These are phyloP conservation scores for Hymenoscyphus salicellus DNA, from an alignment of 2,329 filamentous ascomycete species.

Conservation along the genomic window DNA sequence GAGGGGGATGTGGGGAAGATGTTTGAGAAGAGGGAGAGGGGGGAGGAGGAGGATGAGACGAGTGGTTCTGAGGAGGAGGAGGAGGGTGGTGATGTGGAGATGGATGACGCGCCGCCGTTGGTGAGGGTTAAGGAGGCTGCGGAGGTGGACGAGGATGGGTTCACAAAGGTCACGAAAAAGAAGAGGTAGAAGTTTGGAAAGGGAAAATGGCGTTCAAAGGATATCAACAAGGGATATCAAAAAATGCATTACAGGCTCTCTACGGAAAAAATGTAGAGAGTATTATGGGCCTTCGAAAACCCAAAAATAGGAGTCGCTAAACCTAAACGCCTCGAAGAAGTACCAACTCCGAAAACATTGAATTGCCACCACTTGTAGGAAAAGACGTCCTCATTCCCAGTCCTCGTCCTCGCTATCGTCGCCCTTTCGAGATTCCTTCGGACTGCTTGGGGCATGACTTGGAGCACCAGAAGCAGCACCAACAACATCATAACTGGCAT, in stretches of 20 bases:
- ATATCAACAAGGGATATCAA: conserved; percentile 29
- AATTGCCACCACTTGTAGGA: conserved; percentile 5
- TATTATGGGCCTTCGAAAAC: background rate
- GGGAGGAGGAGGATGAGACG: conserved; percentile 52
- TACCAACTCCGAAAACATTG: conserved; percentile 3
- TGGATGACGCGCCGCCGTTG: conserved; percentile 66
- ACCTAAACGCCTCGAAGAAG: conserved; percentile 7
- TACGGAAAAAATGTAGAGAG: conserved; percentile 5
- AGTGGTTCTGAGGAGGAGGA: conserved; percentile 54
- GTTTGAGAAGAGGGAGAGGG: conserved; percentile 47
- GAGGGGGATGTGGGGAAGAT: conserved; percentile 36
- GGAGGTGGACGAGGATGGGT: conserved; percentile 77
- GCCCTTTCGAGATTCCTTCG: conserved; percentile 53
- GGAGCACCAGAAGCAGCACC: conserved; percentile 71
- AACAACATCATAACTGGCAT: conserved; percentile 93
- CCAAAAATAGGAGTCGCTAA: background rate
- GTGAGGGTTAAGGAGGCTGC: conserved; percentile 60
- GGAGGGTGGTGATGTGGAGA: conserved; percentile 58
- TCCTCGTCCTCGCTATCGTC: conserved; percentile 71
- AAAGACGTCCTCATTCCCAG: conserved; percentile 58
- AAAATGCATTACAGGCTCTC: conserved; percentile 9
- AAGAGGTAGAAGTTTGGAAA: conserved; percentile 41
- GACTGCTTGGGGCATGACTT: conserved; percentile 72
- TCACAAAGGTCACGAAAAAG: conserved; percentile 70
- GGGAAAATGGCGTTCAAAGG: conserved; percentile 4